A percentile compares a stretch with the other conserved stretches of the same genome.
phyloP scores from a whole-genome alignment of 2,329 filamentous ascomycete genomes.

The Rasamsonia emersonii region DNA sequence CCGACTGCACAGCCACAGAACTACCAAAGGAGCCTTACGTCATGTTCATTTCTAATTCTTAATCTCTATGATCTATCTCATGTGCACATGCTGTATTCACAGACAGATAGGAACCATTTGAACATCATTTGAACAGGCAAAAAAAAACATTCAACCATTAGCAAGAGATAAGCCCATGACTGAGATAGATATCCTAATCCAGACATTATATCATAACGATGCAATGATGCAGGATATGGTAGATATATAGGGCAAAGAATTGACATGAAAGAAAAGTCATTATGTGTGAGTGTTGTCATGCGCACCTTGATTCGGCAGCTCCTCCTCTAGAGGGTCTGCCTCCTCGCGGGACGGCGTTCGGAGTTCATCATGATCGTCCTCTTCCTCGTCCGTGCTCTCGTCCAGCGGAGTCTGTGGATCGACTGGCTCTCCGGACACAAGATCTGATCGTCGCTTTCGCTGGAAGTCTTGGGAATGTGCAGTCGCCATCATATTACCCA shows the following conservation, averaged over 20 bases:
- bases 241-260: too few species aligned
- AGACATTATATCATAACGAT: constrained; percentile 4
- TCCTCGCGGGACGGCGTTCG: constrained; percentile 9
- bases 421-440: constrained; percentile 28
- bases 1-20: too few species aligned
- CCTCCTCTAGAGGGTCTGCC: constrained; percentile 1
- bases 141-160: too few species aligned
- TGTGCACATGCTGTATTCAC: too few species aligned
- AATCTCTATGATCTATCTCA: too few species aligned
- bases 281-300: constrained; percentile 1
- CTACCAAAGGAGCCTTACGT: too few species aligned
- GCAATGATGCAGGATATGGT: constrained; percentile 1
- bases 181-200: not conserved
- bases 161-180: too few species aligned
- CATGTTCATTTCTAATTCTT: too few species aligned
- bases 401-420: constrained; percentile 26
- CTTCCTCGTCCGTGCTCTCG: constrained; percentile 30
- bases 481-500: constrained; percentile 63
- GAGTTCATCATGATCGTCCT: constrained; percentile 27
- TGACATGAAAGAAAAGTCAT: too few species aligned
- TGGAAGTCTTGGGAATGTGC: constrained; percentile 92
- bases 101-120: too few species aligned
- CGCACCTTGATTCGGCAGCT: constrained; percentile 4
- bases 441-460: constrained; percentile 55
- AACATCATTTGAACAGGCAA: too few species aligned